phyloP scores from a whole-genome alignment of 2,329 filamentous ascomycete species.

The Cercospora brassicicola region DNA sequence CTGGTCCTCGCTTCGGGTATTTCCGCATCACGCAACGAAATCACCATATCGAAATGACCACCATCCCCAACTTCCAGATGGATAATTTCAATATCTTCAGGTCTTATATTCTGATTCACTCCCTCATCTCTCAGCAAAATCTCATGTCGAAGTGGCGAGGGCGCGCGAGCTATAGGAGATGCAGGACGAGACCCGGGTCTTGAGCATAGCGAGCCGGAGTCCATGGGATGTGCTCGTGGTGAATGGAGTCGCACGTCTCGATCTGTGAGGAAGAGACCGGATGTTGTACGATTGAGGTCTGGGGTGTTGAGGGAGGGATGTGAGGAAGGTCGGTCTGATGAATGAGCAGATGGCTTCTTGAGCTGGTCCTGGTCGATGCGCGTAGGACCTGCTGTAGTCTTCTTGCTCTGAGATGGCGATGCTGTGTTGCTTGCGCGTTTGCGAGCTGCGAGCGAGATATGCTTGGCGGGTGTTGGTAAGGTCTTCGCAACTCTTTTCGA shows the following conservation, averaged over 20 bases:
- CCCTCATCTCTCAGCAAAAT: background rate
- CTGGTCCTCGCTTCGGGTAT: background rate
- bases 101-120: background rate
- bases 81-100: background rate
- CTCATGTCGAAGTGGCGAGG: background rate
- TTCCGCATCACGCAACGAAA: background rate
- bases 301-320: background rate
- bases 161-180: background rate
- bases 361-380: background rate
- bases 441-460: background rate
- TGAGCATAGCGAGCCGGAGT: background rate
- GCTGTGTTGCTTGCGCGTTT: background rate
- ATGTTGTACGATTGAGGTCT: background rate
- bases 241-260: background rate
- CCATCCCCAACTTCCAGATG: background rate
- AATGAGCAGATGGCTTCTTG: background rate
- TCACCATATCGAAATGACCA: background rate
- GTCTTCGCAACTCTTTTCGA: background rate
- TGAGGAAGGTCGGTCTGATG: background rate
- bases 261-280: slow-evolving; percentile 1
- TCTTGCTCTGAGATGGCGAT: background rate
- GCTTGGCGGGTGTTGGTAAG: background rate
- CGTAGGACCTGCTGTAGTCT: background rate
- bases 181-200: background rate
- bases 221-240: background rate